Percentiles rank a stretch among this genome's conserved stretches.
phyloP scores from a whole-genome alignment of 306 rosid species.

The Arachis stenosperma region DNA sequence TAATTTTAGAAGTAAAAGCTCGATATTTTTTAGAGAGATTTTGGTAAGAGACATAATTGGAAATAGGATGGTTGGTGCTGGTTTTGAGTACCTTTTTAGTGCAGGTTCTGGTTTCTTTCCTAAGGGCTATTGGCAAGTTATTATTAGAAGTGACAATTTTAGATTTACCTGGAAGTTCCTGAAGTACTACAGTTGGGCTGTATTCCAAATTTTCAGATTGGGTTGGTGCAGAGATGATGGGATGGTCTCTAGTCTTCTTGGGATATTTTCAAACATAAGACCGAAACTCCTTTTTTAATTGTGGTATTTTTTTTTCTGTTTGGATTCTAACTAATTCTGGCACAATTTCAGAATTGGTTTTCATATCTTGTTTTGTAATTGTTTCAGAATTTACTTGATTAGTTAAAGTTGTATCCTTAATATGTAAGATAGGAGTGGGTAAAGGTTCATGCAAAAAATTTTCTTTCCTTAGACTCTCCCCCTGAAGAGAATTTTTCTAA shows the following conservation, averaged over 20 bases:
- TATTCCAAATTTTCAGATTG: not conserved
- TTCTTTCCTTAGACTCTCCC: not conserved
- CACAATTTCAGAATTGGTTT: conserved; percentile 7
- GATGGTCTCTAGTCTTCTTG: not conserved
- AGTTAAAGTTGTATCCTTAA: not conserved
- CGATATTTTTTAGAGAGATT: not conserved
- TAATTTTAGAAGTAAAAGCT: conserved; percentile 7
- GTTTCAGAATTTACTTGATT: not conserved
- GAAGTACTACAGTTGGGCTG: not conserved
- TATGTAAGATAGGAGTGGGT: not conserved
- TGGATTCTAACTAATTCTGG: not conserved
- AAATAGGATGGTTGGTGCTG: conserved; percentile 18
- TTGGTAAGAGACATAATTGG: conserved; percentile 3
- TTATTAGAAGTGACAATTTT: not conserved
- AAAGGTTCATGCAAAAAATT: not conserved
- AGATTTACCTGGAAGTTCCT: not conserved
- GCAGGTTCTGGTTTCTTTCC: conserved; percentile 11
- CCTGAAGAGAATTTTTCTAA: not conserved
- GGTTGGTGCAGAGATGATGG: not conserved
- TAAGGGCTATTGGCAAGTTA: not conserved
- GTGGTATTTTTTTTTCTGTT: conserved; percentile 15
- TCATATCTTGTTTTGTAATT: not conserved
- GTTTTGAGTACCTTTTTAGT: not conserved
- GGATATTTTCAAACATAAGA: not conserved
- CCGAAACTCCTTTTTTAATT: conserved; percentile 2